Evolutionary conservation across 306 rosid genomes (phyloP).

Genomic region (Ziziphus jujuba): DNA sequence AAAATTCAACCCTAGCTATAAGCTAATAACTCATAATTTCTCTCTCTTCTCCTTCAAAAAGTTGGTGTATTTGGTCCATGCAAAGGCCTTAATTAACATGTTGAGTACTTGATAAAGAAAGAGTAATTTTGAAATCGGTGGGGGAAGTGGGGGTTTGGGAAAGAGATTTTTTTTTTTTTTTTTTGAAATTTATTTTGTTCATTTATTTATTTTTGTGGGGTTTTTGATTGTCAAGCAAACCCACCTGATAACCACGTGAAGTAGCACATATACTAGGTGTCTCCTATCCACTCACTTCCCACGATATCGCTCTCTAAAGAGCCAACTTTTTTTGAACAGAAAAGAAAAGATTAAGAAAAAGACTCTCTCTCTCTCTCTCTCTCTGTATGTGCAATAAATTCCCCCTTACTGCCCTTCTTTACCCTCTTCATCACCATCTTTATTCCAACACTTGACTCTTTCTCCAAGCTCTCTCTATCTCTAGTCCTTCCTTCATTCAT

Average conservation of each 20-base stretch:
- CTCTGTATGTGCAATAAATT: constrained; percentile 54
- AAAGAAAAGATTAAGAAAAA: constrained; percentile 44
- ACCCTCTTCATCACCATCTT: constrained; percentile 24
- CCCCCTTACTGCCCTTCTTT: constrained; percentile 31
- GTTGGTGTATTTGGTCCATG: no score
- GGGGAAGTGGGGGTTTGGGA: no score
- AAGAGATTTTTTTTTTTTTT: no score
- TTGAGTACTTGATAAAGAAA: no score
- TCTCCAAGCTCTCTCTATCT: constrained; percentile 19
- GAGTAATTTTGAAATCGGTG: no score
- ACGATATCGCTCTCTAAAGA: constrained; percentile 44
- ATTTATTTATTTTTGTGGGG: background rate
- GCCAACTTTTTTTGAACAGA: constrained; percentile 38
- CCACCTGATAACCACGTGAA: constrained; percentile 80
- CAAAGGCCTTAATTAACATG: no score
- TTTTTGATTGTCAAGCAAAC: constrained; percentile 39
- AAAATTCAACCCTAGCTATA: no score
- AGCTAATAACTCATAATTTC: no score
- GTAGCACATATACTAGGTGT: constrained; percentile 47
- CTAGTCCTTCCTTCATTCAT: background rate
- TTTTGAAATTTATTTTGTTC: background rate
- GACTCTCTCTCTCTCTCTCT: constrained; percentile 47
- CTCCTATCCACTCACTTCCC: constrained; percentile 52
- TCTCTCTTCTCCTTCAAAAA: no score
- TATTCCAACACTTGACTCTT: no score